These are phyloP conservation scores for Tulasnella sp. DNA, from an alignment of 768 basidiomycete genomes.

Conservation along the genomic window DNA sequence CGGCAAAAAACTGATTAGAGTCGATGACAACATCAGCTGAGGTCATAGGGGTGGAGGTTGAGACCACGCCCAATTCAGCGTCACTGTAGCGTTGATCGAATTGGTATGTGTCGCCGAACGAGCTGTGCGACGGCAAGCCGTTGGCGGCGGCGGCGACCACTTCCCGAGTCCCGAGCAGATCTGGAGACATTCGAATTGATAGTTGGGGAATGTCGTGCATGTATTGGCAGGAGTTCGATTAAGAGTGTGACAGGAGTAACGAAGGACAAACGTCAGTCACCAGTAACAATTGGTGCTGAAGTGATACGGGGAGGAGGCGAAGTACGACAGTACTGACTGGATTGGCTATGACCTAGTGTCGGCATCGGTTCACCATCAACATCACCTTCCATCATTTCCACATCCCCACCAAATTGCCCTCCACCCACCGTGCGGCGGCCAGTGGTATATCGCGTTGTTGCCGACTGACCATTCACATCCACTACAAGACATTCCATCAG, in stretches of 20 bases:
- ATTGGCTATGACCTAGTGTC: background rate
- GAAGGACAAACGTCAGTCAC: slow-evolving; percentile 11
- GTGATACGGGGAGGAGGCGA: background rate
- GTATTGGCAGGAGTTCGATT: too few species aligned
- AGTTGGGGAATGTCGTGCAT: background rate
- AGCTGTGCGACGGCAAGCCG: background rate
- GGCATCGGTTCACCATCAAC: slow-evolving; percentile 14
- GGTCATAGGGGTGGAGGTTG: background rate
- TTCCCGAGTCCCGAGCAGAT: background rate
- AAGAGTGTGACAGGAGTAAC: too few species aligned
- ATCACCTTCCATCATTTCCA: slow-evolving; percentile 3
- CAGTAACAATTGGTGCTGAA: slow-evolving; percentile 3
- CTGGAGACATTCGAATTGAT: background rate
- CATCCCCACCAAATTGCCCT: background rate
- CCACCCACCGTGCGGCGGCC: background rate
- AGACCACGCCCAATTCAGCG: background rate
- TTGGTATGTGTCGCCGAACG: slow-evolving; percentile 7
- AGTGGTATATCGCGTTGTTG: background rate
- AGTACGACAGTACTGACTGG: slow-evolving; percentile 9
- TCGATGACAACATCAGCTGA: background rate
- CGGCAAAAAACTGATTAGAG: background rate
- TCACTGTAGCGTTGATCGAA: slow-evolving; percentile 8
- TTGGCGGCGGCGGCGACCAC: background rate
- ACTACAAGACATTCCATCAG: background rate
- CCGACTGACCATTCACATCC: background rate